Base-by-base conservation (phyloP, 73 alveolate species). In the Paramecium bursaria region DNA sequence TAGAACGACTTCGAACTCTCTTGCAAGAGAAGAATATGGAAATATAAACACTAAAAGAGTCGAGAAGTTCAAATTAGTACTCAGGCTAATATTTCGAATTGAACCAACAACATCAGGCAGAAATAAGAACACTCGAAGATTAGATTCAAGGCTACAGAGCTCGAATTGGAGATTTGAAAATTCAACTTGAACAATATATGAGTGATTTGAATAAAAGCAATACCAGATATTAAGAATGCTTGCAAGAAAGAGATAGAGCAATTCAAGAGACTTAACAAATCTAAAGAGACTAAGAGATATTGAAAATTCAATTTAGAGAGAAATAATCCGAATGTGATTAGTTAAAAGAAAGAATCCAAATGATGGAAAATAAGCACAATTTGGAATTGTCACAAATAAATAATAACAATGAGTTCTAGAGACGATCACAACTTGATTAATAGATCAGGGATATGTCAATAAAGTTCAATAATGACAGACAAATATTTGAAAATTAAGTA, bases 21-120 rank as follows among this genome's bases (percentile, higher is more conserved):
- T 25, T 67, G 2, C 60, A 67, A 39, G 82, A 67, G 26, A 67
- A 67, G 60, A 33, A 42, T 14, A 67, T 35, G 22, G 82, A 67
- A 67, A 67, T 67, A 17, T 53, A 67, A 42, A 25, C 44, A 13
- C 13, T 67, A 42, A 67, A 39, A 4, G 26, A 31, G 9, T 17
- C 82, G 10, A 57, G 44, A 39, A 21, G 13, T n/a, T 19, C 33
- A 42, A 39, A 57, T 26, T 39, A 67, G 44, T 15, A 25, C 50
- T 67, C 44, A 19, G 44, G 60, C 22, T 11, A 39, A 0, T 19
- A 67, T 39, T 67, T 67, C 60, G 82, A 67, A 14, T 25, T 67
- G 82, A 67, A 31, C 21, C 4, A 67, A 42, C 19, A 31, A 21
- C 82, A 67, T 42, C 27, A 67, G 44, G 9, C 4, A 3, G 82